These are phyloP conservation scores for Hypoxylon sp. DNA, from an alignment of 2,329 filamentous ascomycete genomes.

Conservation along the genomic window DNA sequence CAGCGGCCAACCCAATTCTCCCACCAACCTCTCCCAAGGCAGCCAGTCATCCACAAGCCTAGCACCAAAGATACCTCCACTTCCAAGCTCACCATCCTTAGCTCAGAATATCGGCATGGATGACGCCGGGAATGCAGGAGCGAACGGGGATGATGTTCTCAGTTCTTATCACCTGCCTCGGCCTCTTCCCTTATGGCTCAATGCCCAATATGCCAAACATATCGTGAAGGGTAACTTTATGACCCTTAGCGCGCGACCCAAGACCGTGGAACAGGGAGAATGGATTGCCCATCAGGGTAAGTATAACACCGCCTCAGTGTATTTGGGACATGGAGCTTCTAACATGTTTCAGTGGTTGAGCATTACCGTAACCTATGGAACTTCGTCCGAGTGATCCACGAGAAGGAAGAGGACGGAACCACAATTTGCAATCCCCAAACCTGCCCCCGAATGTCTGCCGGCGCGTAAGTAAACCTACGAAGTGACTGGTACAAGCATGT, in stretches of 20 bases:
- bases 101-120: constrained; percentile 79
- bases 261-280: constrained; percentile 93
- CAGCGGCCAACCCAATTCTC: constrained; percentile 65
- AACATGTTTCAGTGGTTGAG: constrained; percentile 79
- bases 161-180: constrained; percentile 75
- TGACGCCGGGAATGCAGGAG: constrained; percentile 65
- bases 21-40: constrained; percentile 62
- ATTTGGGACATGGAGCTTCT: constrained; percentile 28
- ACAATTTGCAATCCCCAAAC: constrained; percentile 87
- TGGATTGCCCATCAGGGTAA: constrained; percentile 96
- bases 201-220: constrained; percentile 81
- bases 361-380: constrained; percentile 91
- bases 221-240: constrained; percentile 98
- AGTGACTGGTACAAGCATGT: not conserved
- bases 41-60: constrained; percentile 67
- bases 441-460: constrained; percentile 95
- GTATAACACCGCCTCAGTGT: constrained; percentile 41
- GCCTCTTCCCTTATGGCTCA: constrained; percentile 80
- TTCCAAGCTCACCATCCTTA: constrained; percentile 75
- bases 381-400: constrained; percentile 90
- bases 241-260: constrained; percentile 92
- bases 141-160: constrained; percentile 69
- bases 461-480: constrained; percentile 75
- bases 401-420: constrained; percentile 82
- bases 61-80: constrained; percentile 72